phyloP scores from a whole-genome alignment of 2,329 filamentous ascomycete genomes.

The Calonectria pseudoturangicola region DNA sequence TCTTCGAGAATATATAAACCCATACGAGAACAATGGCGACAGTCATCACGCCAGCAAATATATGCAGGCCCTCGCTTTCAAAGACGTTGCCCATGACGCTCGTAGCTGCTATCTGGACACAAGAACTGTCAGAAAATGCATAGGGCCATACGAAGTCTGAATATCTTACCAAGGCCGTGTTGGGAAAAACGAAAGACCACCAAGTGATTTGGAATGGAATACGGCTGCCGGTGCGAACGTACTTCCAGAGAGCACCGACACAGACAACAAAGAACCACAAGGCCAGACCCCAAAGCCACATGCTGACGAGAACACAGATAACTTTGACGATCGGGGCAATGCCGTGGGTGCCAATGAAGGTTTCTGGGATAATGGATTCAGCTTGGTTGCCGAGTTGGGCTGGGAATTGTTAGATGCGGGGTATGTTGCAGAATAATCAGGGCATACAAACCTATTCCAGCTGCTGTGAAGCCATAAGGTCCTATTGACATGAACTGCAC shows the following conservation, averaged over 20 bases:
- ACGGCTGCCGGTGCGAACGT: slow-evolving; percentile 72
- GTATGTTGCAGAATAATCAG: too few species aligned
- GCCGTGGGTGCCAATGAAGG: slow-evolving; percentile 65
- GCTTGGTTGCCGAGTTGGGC: slow-evolving; percentile 68
- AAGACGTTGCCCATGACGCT: slow-evolving; percentile 81
- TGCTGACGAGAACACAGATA: slow-evolving; percentile 75
- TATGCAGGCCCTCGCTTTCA: slow-evolving; percentile 74
- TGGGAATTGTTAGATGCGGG: slow-evolving; percentile 39
- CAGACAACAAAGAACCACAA: slow-evolving; percentile 90
- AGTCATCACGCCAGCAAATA: slow-evolving; percentile 81
- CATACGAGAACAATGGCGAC: slow-evolving; percentile 80
- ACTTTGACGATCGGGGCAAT: slow-evolving; percentile 67
- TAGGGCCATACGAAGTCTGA: background rate
- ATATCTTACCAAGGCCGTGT: slow-evolving; percentile 77
- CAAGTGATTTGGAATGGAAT: slow-evolving; percentile 90
- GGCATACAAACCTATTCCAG: slow-evolving; percentile 60
- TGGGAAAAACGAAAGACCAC: slow-evolving; percentile 89
- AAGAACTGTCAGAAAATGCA: background rate
- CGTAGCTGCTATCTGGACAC: slow-evolving; percentile 76
- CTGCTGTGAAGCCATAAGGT: slow-evolving; percentile 77
- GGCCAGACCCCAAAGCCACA: slow-evolving; percentile 90
- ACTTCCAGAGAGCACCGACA: slow-evolving; percentile 84
- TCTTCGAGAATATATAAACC: slow-evolving; percentile 80
- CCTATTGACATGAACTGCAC: slow-evolving; percentile 85
- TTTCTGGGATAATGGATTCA: slow-evolving; percentile 63